A percentile compares a stretch with the other conserved stretches of the same genome.
These are phyloP conservation scores for Limonium bicolor DNA, from an alignment of 148 eudicot genomes.

Conservation along the genomic window DNA sequence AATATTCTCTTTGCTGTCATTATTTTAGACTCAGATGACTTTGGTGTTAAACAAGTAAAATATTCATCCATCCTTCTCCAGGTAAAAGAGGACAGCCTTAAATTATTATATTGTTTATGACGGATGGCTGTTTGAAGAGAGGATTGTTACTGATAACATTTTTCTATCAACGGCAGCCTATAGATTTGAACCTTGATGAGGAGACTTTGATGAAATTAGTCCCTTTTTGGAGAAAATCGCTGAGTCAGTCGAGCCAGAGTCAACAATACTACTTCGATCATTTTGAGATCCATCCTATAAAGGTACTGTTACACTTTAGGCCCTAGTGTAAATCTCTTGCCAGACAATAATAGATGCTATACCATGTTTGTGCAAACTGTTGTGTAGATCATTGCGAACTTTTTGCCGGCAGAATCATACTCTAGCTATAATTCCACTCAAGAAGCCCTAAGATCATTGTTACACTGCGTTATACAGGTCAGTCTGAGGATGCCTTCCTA, in stretches of 20 bases:
- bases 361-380: conserved; percentile 4
- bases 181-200: conserved; percentile 88
- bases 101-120: too few relatives aligned
- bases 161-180: too few relatives aligned
- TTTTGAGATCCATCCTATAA: conserved; percentile 94
- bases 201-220: conserved; percentile 85
- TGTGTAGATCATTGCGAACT: conserved; percentile 75
- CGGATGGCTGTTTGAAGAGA: too few relatives aligned
- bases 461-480: conserved; percentile 93
- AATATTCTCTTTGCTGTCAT: conserved; percentile 36
- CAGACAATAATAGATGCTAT: too few relatives aligned
- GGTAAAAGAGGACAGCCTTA: conserved; percentile 28
- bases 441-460: conserved; percentile 72
- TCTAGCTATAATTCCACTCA: conserved; percentile 78
- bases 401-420: conserved; percentile 81
- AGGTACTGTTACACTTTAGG: conserved; percentile 29
- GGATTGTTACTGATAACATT: too few relatives aligned
- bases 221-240: conserved; percentile 89
- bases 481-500: conserved; percentile 2
- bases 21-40: conserved; percentile 43
- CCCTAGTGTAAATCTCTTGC: too few relatives aligned
- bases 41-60: conserved; percentile 59
- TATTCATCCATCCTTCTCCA: conserved; percentile 70
- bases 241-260: conserved; percentile 57
- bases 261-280: conserved; percentile 91